Percentiles rank a stretch among this genome's conserved stretches.
phyloP scores from a whole-genome alignment of 441 rosid genomes.

The Metrosideros polymorpha region DNA sequence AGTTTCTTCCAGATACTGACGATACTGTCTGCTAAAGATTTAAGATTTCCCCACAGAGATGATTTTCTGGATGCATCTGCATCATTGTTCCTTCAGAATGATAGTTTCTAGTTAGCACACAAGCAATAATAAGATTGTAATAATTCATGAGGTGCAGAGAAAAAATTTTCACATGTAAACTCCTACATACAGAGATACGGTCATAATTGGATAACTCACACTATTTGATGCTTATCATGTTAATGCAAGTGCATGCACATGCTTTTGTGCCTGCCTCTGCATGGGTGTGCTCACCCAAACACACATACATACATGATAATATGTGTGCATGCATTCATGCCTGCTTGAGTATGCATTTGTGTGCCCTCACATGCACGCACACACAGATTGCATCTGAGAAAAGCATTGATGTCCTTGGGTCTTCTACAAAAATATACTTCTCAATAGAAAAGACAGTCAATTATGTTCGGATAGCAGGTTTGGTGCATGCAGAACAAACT shows the following conservation, averaged over 20 bases:
- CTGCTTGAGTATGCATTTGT: not conserved
- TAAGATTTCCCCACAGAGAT: conserved; percentile 31
- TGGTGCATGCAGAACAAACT: not conserved
- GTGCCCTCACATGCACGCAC: not conserved
- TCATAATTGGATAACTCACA: not conserved
- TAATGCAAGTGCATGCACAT: not conserved
- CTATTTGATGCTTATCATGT: not conserved
- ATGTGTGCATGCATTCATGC: not conserved
- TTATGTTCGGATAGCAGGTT: not conserved
- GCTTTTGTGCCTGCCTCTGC: not conserved
- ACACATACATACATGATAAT: not conserved
- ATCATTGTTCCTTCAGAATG: not conserved
- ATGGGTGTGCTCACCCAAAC: not conserved
- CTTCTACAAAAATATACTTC: not conserved
- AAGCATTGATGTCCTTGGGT: not conserved
- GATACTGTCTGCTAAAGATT: conserved; percentile 31
- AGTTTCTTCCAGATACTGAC: conserved; percentile 24
- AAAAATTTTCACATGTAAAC: not conserved
- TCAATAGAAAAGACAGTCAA: not conserved
- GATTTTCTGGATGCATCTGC: conserved; percentile 9
- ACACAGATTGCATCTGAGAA: not conserved
- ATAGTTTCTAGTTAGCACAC: not conserved
- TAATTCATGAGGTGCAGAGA: not conserved
- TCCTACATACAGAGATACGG: not conserved
- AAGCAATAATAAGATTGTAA: not conserved